These are phyloP conservation scores for Talaromyces sp. DNA, from an alignment of 2,329 filamentous ascomycete genomes.

Conservation along the genomic window DNA sequence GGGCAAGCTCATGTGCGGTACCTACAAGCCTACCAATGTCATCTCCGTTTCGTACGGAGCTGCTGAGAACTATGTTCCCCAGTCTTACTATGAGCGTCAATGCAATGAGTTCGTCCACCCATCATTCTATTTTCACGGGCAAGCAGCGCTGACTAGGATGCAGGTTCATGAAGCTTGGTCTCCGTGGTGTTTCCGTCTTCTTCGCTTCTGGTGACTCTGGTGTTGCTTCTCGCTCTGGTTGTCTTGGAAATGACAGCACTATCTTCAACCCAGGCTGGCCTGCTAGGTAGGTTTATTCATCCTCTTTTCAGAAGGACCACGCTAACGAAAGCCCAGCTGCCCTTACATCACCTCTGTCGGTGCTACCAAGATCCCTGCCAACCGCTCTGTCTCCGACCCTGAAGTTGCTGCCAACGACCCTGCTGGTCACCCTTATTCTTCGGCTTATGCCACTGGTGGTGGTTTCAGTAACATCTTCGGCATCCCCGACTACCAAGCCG, in stretches of 20 bases:
- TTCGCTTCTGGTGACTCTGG: conserved; percentile 27
- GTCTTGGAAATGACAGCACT: conserved; percentile 8
- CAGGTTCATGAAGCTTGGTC: conserved; percentile 31
- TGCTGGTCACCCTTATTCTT: conserved; percentile 5
- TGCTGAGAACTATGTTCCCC: conserved; percentile 49
- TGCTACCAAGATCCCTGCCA: conserved; percentile 8
- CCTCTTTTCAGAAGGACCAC: background rate
- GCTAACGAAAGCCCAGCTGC: conserved; percentile 25
- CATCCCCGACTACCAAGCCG: conserved; percentile 38
- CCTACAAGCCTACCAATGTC: conserved; percentile 49
- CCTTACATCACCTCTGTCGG: conserved; percentile 50
- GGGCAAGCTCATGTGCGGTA: conserved; percentile 32
- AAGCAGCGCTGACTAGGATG: background rate
- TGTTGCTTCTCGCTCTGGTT: conserved; percentile 6
- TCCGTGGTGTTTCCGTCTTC: conserved; percentile 27
- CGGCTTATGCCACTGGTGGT: conserved; percentile 7
- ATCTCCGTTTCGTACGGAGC: conserved; percentile 54
- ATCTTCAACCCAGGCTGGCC: conserved; percentile 10
- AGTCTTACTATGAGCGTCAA: conserved; percentile 48
- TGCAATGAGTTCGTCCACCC: conserved; percentile 27
- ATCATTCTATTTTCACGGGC: background rate
- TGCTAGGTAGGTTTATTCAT: background rate
- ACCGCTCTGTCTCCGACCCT: background rate
- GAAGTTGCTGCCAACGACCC: conserved; percentile 12
- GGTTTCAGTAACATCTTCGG: conserved; percentile 46